These are phyloP conservation scores for Phytomonas serpens DNA, from an alignment of 208 protist genomes.

Conservation along the genomic window DNA sequence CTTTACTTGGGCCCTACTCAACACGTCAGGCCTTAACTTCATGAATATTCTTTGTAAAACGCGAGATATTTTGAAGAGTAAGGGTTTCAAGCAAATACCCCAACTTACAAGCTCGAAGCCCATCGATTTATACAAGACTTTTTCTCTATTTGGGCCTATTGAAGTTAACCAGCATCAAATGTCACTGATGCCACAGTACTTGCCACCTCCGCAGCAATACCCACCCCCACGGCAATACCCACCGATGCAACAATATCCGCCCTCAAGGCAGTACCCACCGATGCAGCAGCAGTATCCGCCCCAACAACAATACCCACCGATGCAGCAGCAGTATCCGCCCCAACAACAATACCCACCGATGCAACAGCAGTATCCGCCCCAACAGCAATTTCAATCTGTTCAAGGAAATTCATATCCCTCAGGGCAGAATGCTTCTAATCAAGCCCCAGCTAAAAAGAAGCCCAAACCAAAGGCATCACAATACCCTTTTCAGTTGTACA, in stretches of 20 bases:
- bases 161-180: slow-evolving; percentile 51
- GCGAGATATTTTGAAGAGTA: slow-evolving; percentile 56
- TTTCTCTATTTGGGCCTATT: slow-evolving; percentile 80
- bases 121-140: slow-evolving; percentile 82
- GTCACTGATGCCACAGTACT: slow-evolving; percentile 19
- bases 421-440: neutral
- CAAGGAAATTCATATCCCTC: slow-evolving; percentile 7
- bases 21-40: slow-evolving; percentile 61
- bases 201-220: slow-evolving; percentile 54
- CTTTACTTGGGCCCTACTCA: slow-evolving; percentile 63
- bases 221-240: slow-evolving; percentile 16
- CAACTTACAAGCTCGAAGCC: slow-evolving; percentile 89
- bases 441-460: slow-evolving; percentile 10
- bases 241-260: slow-evolving; percentile 11
- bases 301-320: slow-evolving; percentile 8
- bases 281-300: neutral
- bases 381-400: neutral
- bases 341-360: slow-evolving; percentile 21
- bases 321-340: neutral
- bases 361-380: slow-evolving; percentile 56
- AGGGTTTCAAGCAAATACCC: slow-evolving; percentile 75
- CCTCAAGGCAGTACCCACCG: slow-evolving; percentile 14
- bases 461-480: slow-evolving; percentile 1
- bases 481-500: neutral
- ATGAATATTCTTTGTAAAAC: slow-evolving; percentile 78